A percentile compares a stretch with the other conserved stretches of the same genome.
These are phyloP conservation scores for Secale cereale DNA, from an alignment of 176 grass and related monocot genomes.

Conservation along the genomic window DNA sequence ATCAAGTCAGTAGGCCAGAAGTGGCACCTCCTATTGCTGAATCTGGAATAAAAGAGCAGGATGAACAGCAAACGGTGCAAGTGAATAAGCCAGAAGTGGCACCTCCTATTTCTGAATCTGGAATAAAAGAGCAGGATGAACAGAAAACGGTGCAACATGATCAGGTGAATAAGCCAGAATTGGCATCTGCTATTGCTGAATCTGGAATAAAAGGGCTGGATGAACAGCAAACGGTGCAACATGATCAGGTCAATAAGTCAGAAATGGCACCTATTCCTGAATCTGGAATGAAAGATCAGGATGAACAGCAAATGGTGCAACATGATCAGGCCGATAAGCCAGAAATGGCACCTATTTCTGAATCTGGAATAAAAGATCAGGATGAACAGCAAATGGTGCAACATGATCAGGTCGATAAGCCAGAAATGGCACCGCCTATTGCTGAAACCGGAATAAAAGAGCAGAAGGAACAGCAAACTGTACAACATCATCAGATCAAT, in stretches of 20 bases:
- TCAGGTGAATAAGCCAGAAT: conserved; percentile 35
- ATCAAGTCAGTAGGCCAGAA: conserved; percentile 37
- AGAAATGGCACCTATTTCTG: conserved; percentile 5
- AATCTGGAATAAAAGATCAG: conserved; percentile 13
- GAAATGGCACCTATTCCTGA: conserved; percentile 9
- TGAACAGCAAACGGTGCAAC: background rate
- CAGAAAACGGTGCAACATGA: background rate
- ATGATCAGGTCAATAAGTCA: conserved; percentile 26
- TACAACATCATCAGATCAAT: conserved; percentile 27
- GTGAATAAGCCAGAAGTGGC: conserved; percentile 12
- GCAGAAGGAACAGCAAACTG: background rate
- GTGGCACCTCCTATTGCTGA: background rate
- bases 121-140: background rate
- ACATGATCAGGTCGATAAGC: conserved; percentile 25
- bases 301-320: background rate
- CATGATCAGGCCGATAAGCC: conserved; percentile 30
- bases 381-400: background rate
- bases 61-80: background rate
- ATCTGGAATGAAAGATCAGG: background rate
- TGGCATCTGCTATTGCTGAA: background rate
- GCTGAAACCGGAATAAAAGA: background rate
- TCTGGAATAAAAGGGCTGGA: background rate
- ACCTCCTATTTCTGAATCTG: conserved; percentile 21
- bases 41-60: background rate
- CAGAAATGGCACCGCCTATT: conserved; percentile 13